Evolutionary conservation across 306 rosid species (phyloP).

Genomic region (Glycine latifolia): DNA sequence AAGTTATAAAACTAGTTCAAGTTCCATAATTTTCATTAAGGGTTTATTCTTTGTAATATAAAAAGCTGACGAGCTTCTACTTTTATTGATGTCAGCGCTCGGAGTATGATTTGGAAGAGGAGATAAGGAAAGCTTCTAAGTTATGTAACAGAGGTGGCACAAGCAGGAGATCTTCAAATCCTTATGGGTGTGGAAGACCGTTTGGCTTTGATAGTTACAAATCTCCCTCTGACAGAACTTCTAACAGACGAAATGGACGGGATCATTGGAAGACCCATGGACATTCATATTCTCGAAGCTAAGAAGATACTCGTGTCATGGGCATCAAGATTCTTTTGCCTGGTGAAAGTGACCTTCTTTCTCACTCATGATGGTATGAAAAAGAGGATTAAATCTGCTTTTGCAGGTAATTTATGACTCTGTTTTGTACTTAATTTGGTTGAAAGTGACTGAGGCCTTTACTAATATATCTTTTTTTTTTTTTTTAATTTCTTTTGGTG

Average conservation of each 20-base stretch:
- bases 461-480: slow-evolving; percentile 3
- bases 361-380: slow-evolving; percentile 41
- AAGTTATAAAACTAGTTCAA: slow-evolving; percentile 22
- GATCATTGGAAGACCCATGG: slow-evolving; percentile 58
- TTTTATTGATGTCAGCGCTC: slow-evolving; percentile 64
- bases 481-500: neutral
- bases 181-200: slow-evolving; percentile 45
- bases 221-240: slow-evolving; percentile 58
- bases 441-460: slow-evolving; percentile 41
- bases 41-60: slow-evolving; percentile 28
- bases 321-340: neutral
- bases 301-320: slow-evolving; percentile 22
- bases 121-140: slow-evolving; percentile 65
- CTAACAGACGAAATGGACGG: slow-evolving; percentile 48
- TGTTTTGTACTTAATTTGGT: slow-evolving; percentile 21
- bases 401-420: slow-evolving; percentile 44
- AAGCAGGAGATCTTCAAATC: slow-evolving; percentile 62
- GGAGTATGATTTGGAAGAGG: slow-evolving; percentile 87
- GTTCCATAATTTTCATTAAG: slow-evolving; percentile 39
- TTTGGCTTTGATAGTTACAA: slow-evolving; percentile 54
- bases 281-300: slow-evolving; percentile 54
- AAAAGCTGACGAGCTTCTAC: slow-evolving; percentile 34
- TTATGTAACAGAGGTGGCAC: slow-evolving; percentile 59
- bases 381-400: slow-evolving; percentile 28
- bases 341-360: slow-evolving; percentile 19